These are phyloP conservation scores for Gentiana dahurica DNA, from an alignment of 257 asterid species.

Conservation along the genomic window DNA sequence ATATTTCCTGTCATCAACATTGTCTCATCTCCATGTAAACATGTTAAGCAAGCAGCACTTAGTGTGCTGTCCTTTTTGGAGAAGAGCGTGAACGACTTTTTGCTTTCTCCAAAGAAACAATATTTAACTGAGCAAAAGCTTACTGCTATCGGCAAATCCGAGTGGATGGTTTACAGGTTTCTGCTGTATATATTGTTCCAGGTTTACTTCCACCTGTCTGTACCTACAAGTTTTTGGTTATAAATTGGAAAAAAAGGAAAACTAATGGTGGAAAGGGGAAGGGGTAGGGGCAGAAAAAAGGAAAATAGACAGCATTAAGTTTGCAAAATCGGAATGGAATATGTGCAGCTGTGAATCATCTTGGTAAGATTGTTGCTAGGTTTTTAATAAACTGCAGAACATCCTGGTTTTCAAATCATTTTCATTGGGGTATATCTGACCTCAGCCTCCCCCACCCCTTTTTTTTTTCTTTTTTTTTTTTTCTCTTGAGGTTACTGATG, in stretches of 20 bases:
- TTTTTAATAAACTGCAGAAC: no score
- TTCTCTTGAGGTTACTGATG: background rate
- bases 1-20: constrained; percentile 84
- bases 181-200: constrained; percentile 65
- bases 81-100: constrained; percentile 37
- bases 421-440: background rate
- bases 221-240: background rate
- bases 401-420: no score
- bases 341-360: no score
- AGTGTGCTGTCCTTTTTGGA: constrained; percentile 54
- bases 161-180: constrained; percentile 45
- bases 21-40: constrained; percentile 68
- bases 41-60: constrained; percentile 55
- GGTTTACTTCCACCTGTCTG: constrained; percentile 37
- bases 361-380: no score
- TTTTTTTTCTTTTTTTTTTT: no score
- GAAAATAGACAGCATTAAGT: no score
- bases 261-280: background rate
- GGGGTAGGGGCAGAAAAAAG: no score
- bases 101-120: constrained; percentile 27
- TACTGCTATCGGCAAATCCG: constrained; percentile 38
- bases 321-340: no score
- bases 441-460: background rate
- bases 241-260: background rate
- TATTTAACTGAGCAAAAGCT: constrained; percentile 22